Conservation (phyloP, 2,329 filamentous ascomycete species). For the Fusarium oligoseptatum region DNA sequence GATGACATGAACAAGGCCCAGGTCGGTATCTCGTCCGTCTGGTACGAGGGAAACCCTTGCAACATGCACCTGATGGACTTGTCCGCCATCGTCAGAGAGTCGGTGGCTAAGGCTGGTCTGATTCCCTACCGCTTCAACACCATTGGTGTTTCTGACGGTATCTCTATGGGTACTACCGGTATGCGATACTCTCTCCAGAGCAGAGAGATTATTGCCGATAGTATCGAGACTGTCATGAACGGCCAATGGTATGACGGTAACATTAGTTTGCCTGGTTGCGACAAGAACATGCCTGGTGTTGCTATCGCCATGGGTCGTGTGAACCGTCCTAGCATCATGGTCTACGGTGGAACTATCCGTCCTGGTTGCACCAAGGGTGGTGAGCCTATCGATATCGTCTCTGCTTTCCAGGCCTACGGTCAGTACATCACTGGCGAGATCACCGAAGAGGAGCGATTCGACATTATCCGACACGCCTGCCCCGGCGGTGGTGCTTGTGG, state of each 20-base stretch:
- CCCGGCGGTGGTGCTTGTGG: slow-evolving; percentile 76
- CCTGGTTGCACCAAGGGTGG: slow-evolving; percentile 86
- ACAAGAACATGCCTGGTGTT: slow-evolving; percentile 99
- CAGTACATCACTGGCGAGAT: slow-evolving; percentile 95
- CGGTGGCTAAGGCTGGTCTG: slow-evolving; percentile 77
- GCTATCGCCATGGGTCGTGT: slow-evolving; percentile 94
- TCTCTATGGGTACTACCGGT: slow-evolving; percentile 97
- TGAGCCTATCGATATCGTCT: slow-evolving; percentile 90
- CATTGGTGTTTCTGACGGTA: slow-evolving; percentile 95
- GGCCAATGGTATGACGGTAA: slow-evolving; percentile 99
- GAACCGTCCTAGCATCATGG: slow-evolving; percentile 95
- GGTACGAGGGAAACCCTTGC: slow-evolving; percentile 98
- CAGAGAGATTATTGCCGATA: slow-evolving; percentile 96
- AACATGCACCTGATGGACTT: slow-evolving; percentile 98
- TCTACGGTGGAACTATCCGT: slow-evolving; percentile 95
- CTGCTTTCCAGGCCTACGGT: slow-evolving; percentile 97
- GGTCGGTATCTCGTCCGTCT: slow-evolving; percentile 97
- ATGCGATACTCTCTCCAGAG: slow-evolving; percentile 98
- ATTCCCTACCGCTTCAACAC: slow-evolving; percentile 99
- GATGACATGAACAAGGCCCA: slow-evolving; percentile 96
- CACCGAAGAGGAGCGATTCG: slow-evolving; percentile 89
- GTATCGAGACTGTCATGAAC: slow-evolving; percentile 98
- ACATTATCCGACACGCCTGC: slow-evolving; percentile 94
- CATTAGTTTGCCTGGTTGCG: slow-evolving; percentile 95
- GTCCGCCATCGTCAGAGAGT: slow-evolving; percentile 78